Evolutionary conservation across 306 rosid species (phyloP).

Genomic region (Mucuna pruriens): DNA sequence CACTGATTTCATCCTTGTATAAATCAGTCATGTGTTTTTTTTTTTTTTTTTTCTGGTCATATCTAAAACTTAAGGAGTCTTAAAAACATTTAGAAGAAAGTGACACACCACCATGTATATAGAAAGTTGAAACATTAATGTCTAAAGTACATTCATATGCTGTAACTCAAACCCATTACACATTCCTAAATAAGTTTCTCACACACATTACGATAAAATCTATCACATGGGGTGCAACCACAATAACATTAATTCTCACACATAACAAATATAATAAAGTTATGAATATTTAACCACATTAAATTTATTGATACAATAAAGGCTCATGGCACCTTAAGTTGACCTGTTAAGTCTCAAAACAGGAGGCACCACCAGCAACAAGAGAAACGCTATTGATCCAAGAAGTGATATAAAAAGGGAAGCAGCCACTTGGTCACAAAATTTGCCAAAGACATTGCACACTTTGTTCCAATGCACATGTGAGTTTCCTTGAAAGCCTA

Average conservation of each 20-base stretch:
- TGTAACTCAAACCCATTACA: neutral
- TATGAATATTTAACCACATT: neutral
- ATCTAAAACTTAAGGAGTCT: too few species aligned
- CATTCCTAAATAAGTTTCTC: neutral
- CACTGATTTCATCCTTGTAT: constrained; percentile 20
- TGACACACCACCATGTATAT: too few species aligned
- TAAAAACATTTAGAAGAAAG: too few species aligned
- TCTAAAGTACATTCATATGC: neutral
- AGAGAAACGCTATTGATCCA: constrained; percentile 55
- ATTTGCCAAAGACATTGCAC: constrained; percentile 62
- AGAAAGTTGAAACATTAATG: neutral
- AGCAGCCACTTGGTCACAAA: constrained; percentile 58
- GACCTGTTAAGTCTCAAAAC: constrained; percentile 20
- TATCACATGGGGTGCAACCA: neutral
- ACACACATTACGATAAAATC: neutral
- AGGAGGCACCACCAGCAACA: constrained; percentile 50
- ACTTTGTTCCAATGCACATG: constrained; percentile 76
- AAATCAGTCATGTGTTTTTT: neutral
- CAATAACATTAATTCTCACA: neutral
- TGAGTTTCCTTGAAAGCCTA: constrained; percentile 69
- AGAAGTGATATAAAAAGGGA: constrained; percentile 50
- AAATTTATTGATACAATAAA: neutral
- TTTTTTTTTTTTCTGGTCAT: too few species aligned
- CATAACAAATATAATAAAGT: neutral
- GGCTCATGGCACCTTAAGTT: neutral